Base-by-base conservation (phyloP, 2,329 filamentous ascomycete species). In the Penicillium sp. region DNA sequence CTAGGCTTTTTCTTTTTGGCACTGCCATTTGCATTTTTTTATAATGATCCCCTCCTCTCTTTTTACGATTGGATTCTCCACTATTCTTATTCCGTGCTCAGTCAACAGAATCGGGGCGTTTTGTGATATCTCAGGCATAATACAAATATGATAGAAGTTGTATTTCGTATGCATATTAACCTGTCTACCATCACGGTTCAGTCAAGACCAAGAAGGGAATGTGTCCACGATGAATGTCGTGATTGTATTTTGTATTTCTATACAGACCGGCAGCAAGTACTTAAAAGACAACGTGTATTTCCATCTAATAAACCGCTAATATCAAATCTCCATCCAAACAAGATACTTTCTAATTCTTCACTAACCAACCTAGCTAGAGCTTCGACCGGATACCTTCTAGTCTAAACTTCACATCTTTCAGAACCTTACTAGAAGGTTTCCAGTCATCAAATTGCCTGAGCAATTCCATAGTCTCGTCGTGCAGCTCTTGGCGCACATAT, bases 391-490 rank as follows among this genome's bases (percentile, higher is more conserved):
- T 90, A 3, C 89, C 93, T 76, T 97, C 94, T 21, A 99, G 79
- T 60, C 94, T 83, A 75, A 95, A 97, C 75, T 96, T 96, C 46
- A 99, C 92, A 75, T 99, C 94, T 76, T 94, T 96, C 57, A 99
- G 77, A 43, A 90, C 90, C 78, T 97, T 99, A 8, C 87, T 96
- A 0, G 81, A 82, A 0, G 94, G 94, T 70, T 89, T 92, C 94
- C 94, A 99, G 52, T 90, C 86, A 71, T 97, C 92, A 74, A 97
- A 99, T 73, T 96, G 87, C 58, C 80, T 81, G n/a, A 99, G 78
- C 50, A 99, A 75, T 68, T 91, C 84, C 59, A 84, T 84, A 7
- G 91, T 91, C 76, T 99, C 94, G 2, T 82, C 76, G 33, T 85
- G 85, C 19, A 96, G 77, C 70, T 95, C 89, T 23, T 85, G 90